Base-by-base conservation (phyloP, 2,329 filamentous ascomycete genomes). In the Phyllosticta paracitricarpa region DNA sequence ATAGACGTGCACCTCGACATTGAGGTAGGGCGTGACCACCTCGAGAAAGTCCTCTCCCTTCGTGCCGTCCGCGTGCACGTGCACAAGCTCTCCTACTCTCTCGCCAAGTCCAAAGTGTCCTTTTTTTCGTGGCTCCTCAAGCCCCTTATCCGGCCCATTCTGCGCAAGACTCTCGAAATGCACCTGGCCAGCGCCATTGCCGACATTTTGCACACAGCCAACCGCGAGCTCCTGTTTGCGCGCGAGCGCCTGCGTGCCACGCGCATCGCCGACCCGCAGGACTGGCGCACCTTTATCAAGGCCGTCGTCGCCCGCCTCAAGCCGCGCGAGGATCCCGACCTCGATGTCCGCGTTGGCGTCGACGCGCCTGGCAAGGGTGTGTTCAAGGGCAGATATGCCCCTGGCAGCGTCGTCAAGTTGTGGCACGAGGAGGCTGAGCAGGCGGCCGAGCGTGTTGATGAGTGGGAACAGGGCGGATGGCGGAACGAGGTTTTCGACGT, bases 1-100 rank as follows among this genome's bases (percentile, higher is more conserved):
- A 85, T 97, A 62, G 93, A 97, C 71, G 83, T 97, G 57, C 85
- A 89, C 28, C 77, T 97, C 5, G 91, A 96, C 66, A 77, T 97
- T 0, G 91, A 96, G 70, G 84, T 97, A 58, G 88, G 87, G 56
- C 86, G 86, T 62, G 88, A 92, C 64, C 80, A 82, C 1, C 75
- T 95, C 2, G 92, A 97, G 68, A 85, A 92, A 68, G 88, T 97
- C 10, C 81, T 97, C 8, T 85, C 87, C 0, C 81, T 97, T 4
- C 84, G 85, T 51, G 81, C 81, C 10, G 91, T 96, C 8, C 81
- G 85, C 1, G 92, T 96, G 0, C 82, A 85, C 66, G 89, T 97
- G 64, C 91, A 97, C 77, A 91, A 93, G 70, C 84, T 97, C 14
- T 84, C 89, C 70, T 97, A 95, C 77, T 84, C 78, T 0, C 77